phyloP scores from a whole-genome alignment of 2,329 filamentous ascomycete genomes.

The Hirsutella thompsonii region DNA sequence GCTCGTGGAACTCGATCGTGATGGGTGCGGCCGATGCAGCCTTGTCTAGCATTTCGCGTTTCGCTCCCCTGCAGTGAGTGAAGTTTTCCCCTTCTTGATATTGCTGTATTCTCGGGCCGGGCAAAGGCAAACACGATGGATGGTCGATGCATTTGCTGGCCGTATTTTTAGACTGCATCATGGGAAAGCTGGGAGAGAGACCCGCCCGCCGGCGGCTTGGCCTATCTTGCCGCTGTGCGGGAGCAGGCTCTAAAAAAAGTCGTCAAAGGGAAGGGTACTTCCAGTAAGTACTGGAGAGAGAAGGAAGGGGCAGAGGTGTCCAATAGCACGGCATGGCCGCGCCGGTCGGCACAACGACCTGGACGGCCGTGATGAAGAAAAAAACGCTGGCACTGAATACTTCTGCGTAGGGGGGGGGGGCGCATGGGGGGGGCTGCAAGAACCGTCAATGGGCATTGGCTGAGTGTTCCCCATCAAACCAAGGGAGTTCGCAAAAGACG shows the following conservation, averaged over 20 bases:
- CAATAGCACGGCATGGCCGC: neutral
- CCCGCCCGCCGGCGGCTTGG: no score
- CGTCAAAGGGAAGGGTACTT: neutral
- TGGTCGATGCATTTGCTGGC: no score
- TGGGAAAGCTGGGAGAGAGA: no score
- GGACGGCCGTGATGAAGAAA: neutral
- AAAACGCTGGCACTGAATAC: neutral
- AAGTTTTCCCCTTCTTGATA: neutral
- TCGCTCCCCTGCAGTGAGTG: neutral
- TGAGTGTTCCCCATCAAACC: neutral
- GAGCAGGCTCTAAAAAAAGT: no score
- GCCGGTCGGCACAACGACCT: neutral
- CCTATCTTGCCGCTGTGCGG: no score
- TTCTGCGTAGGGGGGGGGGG: neutral
- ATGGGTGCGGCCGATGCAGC: neutral
- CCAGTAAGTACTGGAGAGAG: neutral
- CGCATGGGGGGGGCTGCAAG: neutral
- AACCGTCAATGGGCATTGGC: slow-evolving; percentile 4
- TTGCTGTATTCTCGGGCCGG: no score
- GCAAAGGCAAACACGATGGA: no score
- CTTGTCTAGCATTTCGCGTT: neutral
- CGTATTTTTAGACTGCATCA: no score
- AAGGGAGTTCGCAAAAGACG: neutral
- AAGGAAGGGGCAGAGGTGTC: neutral
- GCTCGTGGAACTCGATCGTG: neutral